A percentile compares a stretch with the other conserved stretches of the same genome.
Conservation (phyloP, 345 rosid species). For the Geranium rotundifolium region DNA sequence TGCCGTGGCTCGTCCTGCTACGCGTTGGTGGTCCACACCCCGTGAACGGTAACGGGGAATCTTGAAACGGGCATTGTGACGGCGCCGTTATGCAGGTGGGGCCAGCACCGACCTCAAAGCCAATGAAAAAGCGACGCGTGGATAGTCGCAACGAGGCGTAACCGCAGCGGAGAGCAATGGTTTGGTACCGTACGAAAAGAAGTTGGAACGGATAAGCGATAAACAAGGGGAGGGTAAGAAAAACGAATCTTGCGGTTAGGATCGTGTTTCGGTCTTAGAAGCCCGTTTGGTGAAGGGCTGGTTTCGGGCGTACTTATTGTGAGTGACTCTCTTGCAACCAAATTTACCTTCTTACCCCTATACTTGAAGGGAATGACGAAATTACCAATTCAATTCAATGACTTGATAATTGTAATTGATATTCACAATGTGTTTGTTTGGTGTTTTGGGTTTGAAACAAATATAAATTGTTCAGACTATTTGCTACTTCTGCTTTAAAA, state of each 20-base stretch:
- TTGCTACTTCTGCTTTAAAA: no score
- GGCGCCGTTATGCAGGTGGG: conserved; percentile 61
- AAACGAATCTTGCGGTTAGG: not conserved
- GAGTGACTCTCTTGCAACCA: no score
- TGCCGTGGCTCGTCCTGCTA: not conserved
- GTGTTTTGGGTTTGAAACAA: no score
- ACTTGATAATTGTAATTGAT: no score
- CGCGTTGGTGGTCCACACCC: conserved; percentile 35
- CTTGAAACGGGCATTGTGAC: conserved; percentile 52
- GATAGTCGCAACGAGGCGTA: not conserved
- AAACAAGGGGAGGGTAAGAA: no score
- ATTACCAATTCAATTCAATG: no score
- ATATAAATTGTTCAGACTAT: no score
- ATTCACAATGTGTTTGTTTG: no score
- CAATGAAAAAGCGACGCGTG: not conserved
- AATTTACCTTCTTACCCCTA: not conserved
- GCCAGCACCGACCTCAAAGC: not conserved
- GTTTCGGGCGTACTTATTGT: not conserved
- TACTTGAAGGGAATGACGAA: not conserved
- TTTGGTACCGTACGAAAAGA: not conserved
- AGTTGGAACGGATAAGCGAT: no score
- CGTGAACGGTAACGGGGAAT: conserved; percentile 51
- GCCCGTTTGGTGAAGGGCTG: not conserved
- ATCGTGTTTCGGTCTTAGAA: not conserved
- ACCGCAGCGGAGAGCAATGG: not conserved